Evolutionary conservation across 2,329 filamentous ascomycete species (phyloP), one percentile per base, ranked within the genome.

Genomic region (Pseudocercospora crystallina): DNA sequence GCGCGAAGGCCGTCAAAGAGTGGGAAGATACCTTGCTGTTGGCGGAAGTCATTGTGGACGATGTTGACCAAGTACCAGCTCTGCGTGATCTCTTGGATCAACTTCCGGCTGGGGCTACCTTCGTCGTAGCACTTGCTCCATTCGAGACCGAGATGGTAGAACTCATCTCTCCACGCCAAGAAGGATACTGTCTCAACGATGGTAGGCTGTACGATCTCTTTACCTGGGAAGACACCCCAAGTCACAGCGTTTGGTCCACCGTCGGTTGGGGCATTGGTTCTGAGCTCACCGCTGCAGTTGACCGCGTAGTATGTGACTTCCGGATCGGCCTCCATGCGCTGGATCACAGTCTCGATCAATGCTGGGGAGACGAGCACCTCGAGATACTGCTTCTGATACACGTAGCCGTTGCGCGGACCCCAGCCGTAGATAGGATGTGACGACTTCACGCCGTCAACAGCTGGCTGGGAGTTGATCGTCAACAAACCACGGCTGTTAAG

Each of bases 151-250:
- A 99, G 80, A 54, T 89, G 84, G 77, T 90, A 99, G 12, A 95
- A 95, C 73, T 99, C 94, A 62, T 99, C 94, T 73, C 95, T 95
- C 94, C 94, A 99, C 2, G 94, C 94, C 47, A 99, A 77, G 80
- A 99, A 99, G 69, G 89, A 95, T 69, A 99, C 86, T 13, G 89
- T 95, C 75, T 99, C 94, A 45, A 99, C 94, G 64, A 99, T 96
- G n/a, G 94, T 99, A 11, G 94, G 94, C 71, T 99, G 94, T n/a
- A 99, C 91, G 67, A 99, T 96, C 72, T 99, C 94, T 71, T 97
- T 95, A 51, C 94, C 94, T 0, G 94, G 92, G 76, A 97, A 99
- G 31, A 99, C 95, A 72, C 94, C 94, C 94, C 94, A 99, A 1
- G 94, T 99, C 43, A 99, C 89, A n/a, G 94, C 94, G 64, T 99